Percentiles rank a stretch among this genome's conserved stretches.
Evolutionary conservation across 2,329 filamentous ascomycete genomes (phyloP).

Genomic region (Colletotrichum ledebouriae): DNA sequence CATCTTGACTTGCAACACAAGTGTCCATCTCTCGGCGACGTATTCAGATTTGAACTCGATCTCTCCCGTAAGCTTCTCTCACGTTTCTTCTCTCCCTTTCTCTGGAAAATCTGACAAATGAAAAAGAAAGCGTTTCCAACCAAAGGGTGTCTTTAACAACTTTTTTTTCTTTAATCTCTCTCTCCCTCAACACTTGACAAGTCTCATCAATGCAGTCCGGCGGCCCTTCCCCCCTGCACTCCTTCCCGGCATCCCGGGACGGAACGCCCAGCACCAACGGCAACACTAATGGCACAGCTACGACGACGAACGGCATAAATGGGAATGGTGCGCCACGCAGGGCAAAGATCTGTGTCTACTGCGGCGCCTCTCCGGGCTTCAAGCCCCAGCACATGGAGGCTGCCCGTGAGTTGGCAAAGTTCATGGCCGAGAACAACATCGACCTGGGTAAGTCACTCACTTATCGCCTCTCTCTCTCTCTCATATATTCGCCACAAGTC

Average conservation of each 20-base stretch:
- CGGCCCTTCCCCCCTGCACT: conserved; percentile 51
- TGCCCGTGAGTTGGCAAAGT: conserved; percentile 79
- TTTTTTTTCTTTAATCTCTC: not conserved
- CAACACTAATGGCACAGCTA: conserved; percentile 45
- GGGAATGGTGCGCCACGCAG: conserved; percentile 51
- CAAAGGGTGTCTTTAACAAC: not conserved
- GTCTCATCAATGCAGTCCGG: conserved; percentile 55
- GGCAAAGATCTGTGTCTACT: conserved; percentile 92
- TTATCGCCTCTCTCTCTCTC: conserved; percentile 6
- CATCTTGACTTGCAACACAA: conserved; percentile 28
- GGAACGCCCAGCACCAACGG: conserved; percentile 46
- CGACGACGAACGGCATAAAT: conserved; percentile 44
- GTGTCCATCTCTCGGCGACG: not conserved
- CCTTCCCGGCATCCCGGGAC: conserved; percentile 48
- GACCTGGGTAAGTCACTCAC: conserved; percentile 71
- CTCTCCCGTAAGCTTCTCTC: conserved; percentile 7
- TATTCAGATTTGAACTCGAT: conserved; percentile 22
- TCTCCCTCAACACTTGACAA: not conserved
- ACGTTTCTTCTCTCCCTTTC: conserved; percentile 10
- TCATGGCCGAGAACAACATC: conserved; percentile 83
- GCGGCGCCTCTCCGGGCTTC: conserved; percentile 82
- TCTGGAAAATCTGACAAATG: not conserved
- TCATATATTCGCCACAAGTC: not conserved
- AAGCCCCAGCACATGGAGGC: conserved; percentile 82
- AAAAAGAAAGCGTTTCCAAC: not conserved